Conservation (phyloP, 2,329 filamentous ascomycete genomes). For the Pseudocercospora macadamiae region DNA sequence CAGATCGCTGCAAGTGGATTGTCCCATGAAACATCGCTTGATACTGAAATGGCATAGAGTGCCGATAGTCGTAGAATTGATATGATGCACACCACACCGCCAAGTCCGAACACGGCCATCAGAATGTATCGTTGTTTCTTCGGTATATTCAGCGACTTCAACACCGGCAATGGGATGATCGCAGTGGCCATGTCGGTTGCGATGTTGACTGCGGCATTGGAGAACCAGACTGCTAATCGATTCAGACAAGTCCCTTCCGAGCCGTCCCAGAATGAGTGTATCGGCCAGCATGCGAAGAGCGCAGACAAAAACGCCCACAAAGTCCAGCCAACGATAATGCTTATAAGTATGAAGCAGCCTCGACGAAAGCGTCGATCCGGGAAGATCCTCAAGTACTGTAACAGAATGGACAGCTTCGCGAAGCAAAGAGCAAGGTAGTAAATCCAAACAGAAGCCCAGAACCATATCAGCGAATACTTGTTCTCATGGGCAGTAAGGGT, state of each 20-base stretch:
- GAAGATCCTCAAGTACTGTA: conserved; percentile 42
- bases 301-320: conserved; percentile 35
- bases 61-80: conserved; percentile 33
- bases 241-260: conserved; percentile 30
- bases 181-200: conserved; percentile 38
- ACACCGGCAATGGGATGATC: conserved; percentile 38
- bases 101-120: conserved; percentile 40
- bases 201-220: conserved; percentile 39
- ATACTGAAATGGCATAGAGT: conserved; percentile 31
- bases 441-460: conserved; percentile 30
- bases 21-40: conserved; percentile 33
- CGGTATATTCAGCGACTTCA: conserved; percentile 35
- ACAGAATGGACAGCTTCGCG: conserved; percentile 40
- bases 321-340: conserved; percentile 33
- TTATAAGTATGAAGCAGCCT: conserved; percentile 32
- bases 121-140: conserved; percentile 35
- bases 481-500: conserved; percentile 23
- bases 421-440: conserved; percentile 34
- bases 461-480: conserved; percentile 28
- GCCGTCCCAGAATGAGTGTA: conserved; percentile 36
- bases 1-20: conserved; percentile 33
- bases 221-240: conserved; percentile 35
- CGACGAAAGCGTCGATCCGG: conserved; percentile 31
- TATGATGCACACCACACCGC: conserved; percentile 34
- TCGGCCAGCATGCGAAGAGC: conserved; percentile 37